These are phyloP conservation scores for Podospora appendiculata DNA, from an alignment of 495 filamentous ascomycete genomes.

Conservation along the genomic window DNA sequence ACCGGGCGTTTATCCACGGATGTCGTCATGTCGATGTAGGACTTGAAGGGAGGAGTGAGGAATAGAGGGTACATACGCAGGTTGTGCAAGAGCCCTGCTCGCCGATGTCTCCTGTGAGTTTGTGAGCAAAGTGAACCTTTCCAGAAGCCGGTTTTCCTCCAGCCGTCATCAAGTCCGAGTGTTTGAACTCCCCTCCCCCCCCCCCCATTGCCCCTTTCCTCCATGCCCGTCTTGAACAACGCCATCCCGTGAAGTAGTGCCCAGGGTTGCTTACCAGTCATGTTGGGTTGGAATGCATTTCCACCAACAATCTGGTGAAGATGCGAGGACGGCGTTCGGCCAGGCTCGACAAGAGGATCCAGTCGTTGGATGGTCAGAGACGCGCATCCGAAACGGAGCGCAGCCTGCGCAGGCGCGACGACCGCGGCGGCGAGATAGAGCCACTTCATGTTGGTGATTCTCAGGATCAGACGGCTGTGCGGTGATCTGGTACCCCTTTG, in stretches of 20 bases:
- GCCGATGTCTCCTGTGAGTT: conserved; percentile 24
- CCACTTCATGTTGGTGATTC: conserved; percentile 31
- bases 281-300: conserved; percentile 39
- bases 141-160: too few relatives aligned
- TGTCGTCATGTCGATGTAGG: too few relatives aligned
- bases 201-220: too few relatives aligned
- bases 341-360: conserved; percentile 32
- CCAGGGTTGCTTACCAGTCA: conserved; percentile 14
- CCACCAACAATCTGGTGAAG: conserved; percentile 41
- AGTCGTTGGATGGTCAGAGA: conserved; percentile 34
- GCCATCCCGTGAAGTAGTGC: too few relatives aligned
- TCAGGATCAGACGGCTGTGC: too few relatives aligned
- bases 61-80: conserved; percentile 1
- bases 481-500: too few relatives aligned
- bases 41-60: too few relatives aligned
- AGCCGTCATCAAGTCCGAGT: too few relatives aligned
- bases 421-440: conserved; percentile 26
- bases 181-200: too few relatives aligned
- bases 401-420: conserved; percentile 28
- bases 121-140: too few relatives aligned
- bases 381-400: conserved; percentile 36
- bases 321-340: conserved; percentile 27
- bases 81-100: conserved; percentile 20
- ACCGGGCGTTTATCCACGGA: too few relatives aligned
- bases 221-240: too few relatives aligned